Conservation (phyloP, 2,329 filamentous ascomycete species). For the Aspergillus hiratsukae region DNA sequence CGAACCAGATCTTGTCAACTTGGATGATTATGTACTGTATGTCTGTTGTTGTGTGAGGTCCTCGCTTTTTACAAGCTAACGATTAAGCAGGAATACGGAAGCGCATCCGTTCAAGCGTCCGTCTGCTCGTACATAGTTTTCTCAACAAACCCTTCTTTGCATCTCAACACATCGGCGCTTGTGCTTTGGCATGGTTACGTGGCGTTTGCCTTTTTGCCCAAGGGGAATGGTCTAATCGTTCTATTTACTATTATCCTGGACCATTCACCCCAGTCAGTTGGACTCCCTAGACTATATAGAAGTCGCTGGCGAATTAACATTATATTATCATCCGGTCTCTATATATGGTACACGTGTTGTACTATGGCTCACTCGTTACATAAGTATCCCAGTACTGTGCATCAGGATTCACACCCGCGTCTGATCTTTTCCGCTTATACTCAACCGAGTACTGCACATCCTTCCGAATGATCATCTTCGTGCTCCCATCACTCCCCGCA, state of each 20-base stretch:
- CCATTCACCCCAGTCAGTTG: neutral
- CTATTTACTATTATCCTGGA: neutral
- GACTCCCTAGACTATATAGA: neutral
- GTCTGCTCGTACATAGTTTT: neutral
- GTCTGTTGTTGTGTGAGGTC: conserved; percentile 8
- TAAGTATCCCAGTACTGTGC: conserved; percentile 12
- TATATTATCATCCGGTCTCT: neutral
- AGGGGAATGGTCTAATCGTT: neutral
- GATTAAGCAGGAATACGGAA: conserved; percentile 33
- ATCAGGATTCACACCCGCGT: conserved; percentile 9
- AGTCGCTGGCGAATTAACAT: neutral
- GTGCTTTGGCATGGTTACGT: neutral
- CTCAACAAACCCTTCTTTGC: neutral
- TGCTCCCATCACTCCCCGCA: conserved; percentile 11
- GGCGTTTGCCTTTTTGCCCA: too few relatives aligned
- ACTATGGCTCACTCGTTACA: neutral
- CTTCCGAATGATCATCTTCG: conserved; percentile 32
- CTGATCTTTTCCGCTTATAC: conserved; percentile 14
- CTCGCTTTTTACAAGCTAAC: neutral
- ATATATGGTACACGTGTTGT: neutral
- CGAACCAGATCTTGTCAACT: conserved; percentile 35
- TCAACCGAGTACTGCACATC: conserved; percentile 29
- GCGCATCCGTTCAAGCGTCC: conserved; percentile 36
- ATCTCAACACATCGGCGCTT: neutral
- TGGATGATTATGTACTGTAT: conserved; percentile 44